These are phyloP conservation scores for Moesziomyces aphidis DNA, from an alignment of 1,284 basidiomycete species.

Conservation along the genomic window DNA sequence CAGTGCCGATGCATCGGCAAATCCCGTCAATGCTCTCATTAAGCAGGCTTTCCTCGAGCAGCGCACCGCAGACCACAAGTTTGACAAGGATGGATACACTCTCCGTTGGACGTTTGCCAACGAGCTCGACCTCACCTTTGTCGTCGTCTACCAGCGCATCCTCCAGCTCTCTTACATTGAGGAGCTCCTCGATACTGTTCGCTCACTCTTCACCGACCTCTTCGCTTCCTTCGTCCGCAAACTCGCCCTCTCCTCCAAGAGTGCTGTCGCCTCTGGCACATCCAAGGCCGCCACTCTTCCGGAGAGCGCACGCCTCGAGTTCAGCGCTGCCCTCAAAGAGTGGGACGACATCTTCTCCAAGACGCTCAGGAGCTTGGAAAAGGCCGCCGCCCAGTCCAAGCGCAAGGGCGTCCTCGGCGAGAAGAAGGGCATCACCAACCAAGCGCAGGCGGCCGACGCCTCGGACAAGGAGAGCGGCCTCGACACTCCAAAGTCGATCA, in stretches of 20 bases:
- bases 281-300: conserved; percentile 66
- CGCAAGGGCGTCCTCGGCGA: conserved; percentile 50
- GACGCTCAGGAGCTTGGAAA: conserved; percentile 79
- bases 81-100: conserved; percentile 63
- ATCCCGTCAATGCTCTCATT: conserved; percentile 61
- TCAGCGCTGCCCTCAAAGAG: conserved; percentile 77
- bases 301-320: conserved; percentile 70
- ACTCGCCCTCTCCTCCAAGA: conserved; percentile 77
- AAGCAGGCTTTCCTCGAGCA: conserved; percentile 64
- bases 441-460: conserved; percentile 25
- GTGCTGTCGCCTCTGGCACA: conserved; percentile 82
- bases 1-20: conserved; percentile 25
- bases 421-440: conserved; percentile 34
- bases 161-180: conserved; percentile 94
- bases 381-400: conserved; percentile 73
- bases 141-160: conserved; percentile 89
- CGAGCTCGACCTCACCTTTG: conserved; percentile 63
- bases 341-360: conserved; percentile 87
- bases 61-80: conserved; percentile 54
- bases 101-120: conserved; percentile 63
- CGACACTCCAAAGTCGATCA: conserved; percentile 37
- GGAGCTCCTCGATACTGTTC: conserved; percentile 72
- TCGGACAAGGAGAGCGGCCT: conserved; percentile 45
- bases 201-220: conserved; percentile 55
- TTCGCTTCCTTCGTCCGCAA: conserved; percentile 53